These are phyloP conservation scores for Cyclotella choctawhatcheeana DNA, from an alignment of 108 stramenopile species.

Conservation along the genomic window DNA sequence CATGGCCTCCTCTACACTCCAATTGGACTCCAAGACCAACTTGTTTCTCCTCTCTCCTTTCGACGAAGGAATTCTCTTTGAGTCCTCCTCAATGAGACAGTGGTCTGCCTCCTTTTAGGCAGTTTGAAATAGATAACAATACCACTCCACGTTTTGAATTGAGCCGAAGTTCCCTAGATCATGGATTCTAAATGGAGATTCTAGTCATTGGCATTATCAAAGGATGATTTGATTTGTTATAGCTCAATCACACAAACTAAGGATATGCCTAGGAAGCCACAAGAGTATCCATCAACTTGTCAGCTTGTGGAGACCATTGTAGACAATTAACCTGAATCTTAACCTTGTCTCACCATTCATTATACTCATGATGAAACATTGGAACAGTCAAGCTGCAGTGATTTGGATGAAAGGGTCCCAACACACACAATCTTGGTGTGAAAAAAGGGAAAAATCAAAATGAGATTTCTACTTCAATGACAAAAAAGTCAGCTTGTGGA, in stretches of 20 bases:
- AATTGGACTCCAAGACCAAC: slow-evolving; percentile 34
- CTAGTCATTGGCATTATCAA: slow-evolving; percentile 22
- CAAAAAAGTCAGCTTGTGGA: no score
- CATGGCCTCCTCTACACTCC: slow-evolving; percentile 39
- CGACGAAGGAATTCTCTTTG: slow-evolving; percentile 5
- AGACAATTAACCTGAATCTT: no score
- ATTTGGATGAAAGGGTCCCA: no score
- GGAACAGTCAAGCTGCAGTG: no score
- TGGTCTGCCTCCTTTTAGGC: slow-evolving; percentile 49
- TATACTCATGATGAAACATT: no score
- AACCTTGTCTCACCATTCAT: no score
- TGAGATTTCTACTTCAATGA: no score
- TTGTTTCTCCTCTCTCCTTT: slow-evolving; percentile 44
- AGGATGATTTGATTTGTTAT: slow-evolving; percentile 45
- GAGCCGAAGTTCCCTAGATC: slow-evolving; percentile 5
- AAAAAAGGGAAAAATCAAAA: no score
- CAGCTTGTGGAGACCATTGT: no score
- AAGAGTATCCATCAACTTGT: slow-evolving; percentile 32
- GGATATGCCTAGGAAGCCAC: slow-evolving; percentile 28
- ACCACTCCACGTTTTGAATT: slow-evolving; percentile 20
- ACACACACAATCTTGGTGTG: no score
- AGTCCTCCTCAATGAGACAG: not conserved
- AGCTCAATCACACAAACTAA: slow-evolving; percentile 31
- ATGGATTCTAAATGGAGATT: slow-evolving; percentile 18
- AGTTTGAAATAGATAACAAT: slow-evolving; percentile 25